Conservation (phyloP, 2,329 filamentous ascomycete genomes). For the Diaporthe ilicicola region DNA sequence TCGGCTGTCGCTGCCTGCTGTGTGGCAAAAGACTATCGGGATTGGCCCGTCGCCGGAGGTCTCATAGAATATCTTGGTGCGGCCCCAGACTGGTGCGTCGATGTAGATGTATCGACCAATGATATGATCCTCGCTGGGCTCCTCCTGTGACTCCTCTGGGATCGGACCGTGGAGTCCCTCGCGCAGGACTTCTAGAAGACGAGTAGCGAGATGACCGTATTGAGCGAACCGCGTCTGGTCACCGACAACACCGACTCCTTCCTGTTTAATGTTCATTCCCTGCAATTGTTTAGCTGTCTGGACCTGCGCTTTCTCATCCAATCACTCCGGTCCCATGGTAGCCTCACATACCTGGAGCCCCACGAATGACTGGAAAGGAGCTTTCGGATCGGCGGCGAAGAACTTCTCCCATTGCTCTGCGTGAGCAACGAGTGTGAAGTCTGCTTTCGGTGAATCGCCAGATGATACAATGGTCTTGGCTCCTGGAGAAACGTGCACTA, state of each 20-base stretch:
- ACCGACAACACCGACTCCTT: slow-evolving; percentile 56
- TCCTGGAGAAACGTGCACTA: too few relatives aligned
- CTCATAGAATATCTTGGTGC: slow-evolving; percentile 59
- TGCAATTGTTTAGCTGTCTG: too few relatives aligned
- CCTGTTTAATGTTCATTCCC: slow-evolving; percentile 54
- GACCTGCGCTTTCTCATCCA: too few relatives aligned
- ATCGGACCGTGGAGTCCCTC: slow-evolving; percentile 56
- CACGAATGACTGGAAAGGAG: too few relatives aligned
- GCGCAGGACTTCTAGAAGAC: slow-evolving; percentile 56
- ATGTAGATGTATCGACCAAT: slow-evolving; percentile 57
- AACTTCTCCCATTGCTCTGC: too few relatives aligned
- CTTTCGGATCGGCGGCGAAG: too few relatives aligned
- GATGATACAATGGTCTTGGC: too few relatives aligned
- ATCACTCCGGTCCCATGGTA: too few relatives aligned
- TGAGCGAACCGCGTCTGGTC: slow-evolving; percentile 48
- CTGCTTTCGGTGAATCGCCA: too few relatives aligned
- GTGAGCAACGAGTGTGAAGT: too few relatives aligned
- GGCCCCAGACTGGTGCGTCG: slow-evolving; percentile 54
- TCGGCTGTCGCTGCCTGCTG: slow-evolving; percentile 54
- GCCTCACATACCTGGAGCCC: too few relatives aligned
- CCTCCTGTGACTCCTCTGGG: slow-evolving; percentile 47
- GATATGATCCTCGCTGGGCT: slow-evolving; percentile 51
- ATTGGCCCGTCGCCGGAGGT: slow-evolving; percentile 54
- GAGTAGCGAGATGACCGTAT: slow-evolving; percentile 54
- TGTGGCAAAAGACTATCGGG: slow-evolving; percentile 54